Conservation (phyloP, 1,284 basidiomycete species). For the Sparassis latifolia region DNA sequence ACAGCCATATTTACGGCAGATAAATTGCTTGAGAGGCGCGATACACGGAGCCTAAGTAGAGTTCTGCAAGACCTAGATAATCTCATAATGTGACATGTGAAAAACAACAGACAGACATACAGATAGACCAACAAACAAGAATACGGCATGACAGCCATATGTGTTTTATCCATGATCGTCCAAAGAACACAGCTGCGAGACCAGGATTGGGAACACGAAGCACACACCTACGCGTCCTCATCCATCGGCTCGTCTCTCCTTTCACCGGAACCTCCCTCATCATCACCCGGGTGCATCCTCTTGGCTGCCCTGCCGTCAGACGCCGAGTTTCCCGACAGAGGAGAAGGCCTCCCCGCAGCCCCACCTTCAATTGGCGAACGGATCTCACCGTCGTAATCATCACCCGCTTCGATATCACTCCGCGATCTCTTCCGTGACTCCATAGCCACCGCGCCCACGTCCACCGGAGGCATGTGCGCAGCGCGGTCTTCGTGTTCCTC, state of each 20-base stretch:
- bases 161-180: background rate
- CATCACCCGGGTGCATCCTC: slow-evolving; percentile 43
- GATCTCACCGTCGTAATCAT: slow-evolving; percentile 22
- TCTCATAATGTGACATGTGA: background rate
- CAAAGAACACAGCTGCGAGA: background rate
- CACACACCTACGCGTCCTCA: slow-evolving; percentile 17
- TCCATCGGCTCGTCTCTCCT: slow-evolving; percentile 24
- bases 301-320: slow-evolving; percentile 48
- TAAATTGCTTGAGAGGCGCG: no score
- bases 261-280: slow-evolving; percentile 14
- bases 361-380: slow-evolving; percentile 16
- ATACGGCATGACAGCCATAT: slow-evolving; percentile 1
- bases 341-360: slow-evolving; percentile 12
- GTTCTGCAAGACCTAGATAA: background rate
- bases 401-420: slow-evolving; percentile 55
- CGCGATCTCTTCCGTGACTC: slow-evolving; percentile 49
- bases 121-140: background rate
- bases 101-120: background rate
- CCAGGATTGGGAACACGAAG: background rate
- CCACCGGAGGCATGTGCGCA: slow-evolving; percentile 8
- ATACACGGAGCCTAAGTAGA: no score
- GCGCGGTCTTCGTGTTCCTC: slow-evolving; percentile 9
- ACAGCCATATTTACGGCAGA: no score
- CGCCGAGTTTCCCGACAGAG: slow-evolving; percentile 25
- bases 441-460: slow-evolving; percentile 10